phyloP scores from a whole-genome alignment of 805 yeast species.

The Tetrapisispora phaffii region DNA sequence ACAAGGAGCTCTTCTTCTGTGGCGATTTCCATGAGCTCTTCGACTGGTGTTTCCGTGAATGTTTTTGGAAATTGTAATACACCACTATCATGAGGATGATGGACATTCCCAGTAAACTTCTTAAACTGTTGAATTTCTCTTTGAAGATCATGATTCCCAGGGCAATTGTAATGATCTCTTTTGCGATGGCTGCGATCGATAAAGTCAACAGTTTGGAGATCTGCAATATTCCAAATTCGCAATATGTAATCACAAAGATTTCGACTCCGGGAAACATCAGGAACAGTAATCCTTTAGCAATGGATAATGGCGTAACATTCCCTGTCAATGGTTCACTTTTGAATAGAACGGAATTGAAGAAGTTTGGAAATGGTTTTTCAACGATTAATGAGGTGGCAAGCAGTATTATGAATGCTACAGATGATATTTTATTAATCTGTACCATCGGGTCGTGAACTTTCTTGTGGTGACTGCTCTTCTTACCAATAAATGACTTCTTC shows the following conservation, averaged over 20 bases:
- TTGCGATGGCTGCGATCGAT: slow-evolving; percentile 85
- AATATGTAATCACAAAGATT: slow-evolving; percentile 82
- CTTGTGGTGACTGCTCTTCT: slow-evolving; percentile 29
- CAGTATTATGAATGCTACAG: slow-evolving; percentile 63
- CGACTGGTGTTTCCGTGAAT: neutral
- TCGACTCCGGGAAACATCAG: slow-evolving; percentile 73
- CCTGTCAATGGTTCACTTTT: slow-evolving; percentile 3
- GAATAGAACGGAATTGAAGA: slow-evolving; percentile 20
- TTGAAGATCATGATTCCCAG: slow-evolving; percentile 60
- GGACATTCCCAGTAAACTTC: slow-evolving; percentile 64
- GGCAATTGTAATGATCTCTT: slow-evolving; percentile 75
- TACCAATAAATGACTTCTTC: slow-evolving; percentile 61
- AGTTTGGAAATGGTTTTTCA: slow-evolving; percentile 46
- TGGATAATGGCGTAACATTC: slow-evolving; percentile 24
- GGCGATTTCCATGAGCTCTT: neutral
- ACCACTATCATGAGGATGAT: slow-evolving; percentile 69
- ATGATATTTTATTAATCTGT: slow-evolving; percentile 77
- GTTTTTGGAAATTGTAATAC: slow-evolving; percentile 55
- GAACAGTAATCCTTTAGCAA: slow-evolving; percentile 43
- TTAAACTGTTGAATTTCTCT: slow-evolving; percentile 48
- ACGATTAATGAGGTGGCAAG: slow-evolving; percentile 51
- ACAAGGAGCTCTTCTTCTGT: neutral
- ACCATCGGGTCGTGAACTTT: slow-evolving; percentile 59
- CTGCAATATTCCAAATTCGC: slow-evolving; percentile 75
- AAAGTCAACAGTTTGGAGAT: slow-evolving; percentile 78